Evolutionary conservation across 129 eudicot genomes (phyloP).

Genomic region (Smallanthus sonchifolius): DNA sequence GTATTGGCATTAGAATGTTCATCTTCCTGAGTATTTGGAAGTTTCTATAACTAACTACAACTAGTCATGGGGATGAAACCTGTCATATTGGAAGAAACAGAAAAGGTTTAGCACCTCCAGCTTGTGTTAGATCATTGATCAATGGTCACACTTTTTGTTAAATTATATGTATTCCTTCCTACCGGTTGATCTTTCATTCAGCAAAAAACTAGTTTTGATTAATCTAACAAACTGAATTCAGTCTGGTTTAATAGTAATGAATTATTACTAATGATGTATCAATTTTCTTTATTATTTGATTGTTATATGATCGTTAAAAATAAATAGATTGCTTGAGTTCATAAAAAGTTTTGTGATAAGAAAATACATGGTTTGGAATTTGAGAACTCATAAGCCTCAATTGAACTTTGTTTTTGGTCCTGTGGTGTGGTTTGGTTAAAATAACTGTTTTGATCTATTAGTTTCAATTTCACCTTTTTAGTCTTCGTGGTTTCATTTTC

Average conservation of each 20-base stretch:
- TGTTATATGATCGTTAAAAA: too few species aligned
- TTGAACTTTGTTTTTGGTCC: too few species aligned
- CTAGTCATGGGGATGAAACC: background rate
- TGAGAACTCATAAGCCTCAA: too few species aligned
- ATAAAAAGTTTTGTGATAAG: too few species aligned
- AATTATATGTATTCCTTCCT: background rate
- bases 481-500: too few species aligned
- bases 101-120: background rate
- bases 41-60: background rate
- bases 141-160: constrained; percentile 10
- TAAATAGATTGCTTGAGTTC: too few species aligned
- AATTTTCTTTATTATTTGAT: too few species aligned
- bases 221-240: background rate
- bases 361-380: too few species aligned
- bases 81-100: background rate
- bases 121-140: constrained; percentile 15
- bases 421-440: too few species aligned
- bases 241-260: background rate
- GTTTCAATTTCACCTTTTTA: too few species aligned
- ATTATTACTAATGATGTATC: too few species aligned
- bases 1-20: background rate
- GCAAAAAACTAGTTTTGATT: background rate
- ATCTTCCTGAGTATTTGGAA: background rate
- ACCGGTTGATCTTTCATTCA: background rate
- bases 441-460: too few species aligned